Evolutionary conservation across 176 grass and related monocot species (phyloP).

Genomic region (Cocos nucifera): DNA sequence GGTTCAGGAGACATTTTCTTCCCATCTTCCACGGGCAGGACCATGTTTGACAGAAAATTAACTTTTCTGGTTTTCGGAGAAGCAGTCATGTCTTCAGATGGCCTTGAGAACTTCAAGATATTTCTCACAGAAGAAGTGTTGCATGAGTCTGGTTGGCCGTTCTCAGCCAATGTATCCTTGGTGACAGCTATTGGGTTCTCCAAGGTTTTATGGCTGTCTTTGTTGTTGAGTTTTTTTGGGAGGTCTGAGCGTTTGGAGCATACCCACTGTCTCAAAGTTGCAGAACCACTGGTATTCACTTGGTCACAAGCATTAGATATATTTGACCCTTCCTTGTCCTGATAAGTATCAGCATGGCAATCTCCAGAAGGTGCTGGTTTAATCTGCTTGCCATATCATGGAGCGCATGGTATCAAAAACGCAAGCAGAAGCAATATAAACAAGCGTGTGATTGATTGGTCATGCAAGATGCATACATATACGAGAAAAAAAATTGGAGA

Average conservation of each 20-base stretch:
- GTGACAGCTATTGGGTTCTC: constrained; percentile 5
- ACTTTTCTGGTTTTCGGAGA: constrained; percentile 11
- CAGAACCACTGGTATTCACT: constrained; percentile 1
- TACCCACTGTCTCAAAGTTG: constrained; percentile 6
- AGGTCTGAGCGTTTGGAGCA: constrained; percentile 1
- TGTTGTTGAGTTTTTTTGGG: not conserved
- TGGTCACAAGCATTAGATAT: not conserved
- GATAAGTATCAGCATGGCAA: not conserved
- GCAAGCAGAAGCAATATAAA: too few species aligned
- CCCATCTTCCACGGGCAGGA: not conserved
- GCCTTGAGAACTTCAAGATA: constrained; percentile 28
- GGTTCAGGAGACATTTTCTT: constrained; percentile 4
- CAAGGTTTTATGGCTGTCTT: not conserved
- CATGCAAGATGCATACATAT: too few species aligned
- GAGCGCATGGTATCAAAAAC: not conserved
- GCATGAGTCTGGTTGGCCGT: constrained; percentile 11
- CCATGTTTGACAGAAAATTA: constrained; percentile 6
- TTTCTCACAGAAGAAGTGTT: constrained; percentile 30
- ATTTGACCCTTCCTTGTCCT: constrained; percentile 6
- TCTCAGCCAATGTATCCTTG: constrained; percentile 19
- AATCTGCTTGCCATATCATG: not conserved
- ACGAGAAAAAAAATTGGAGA: too few species aligned
- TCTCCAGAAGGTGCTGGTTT: not conserved
- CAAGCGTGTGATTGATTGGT: too few species aligned
- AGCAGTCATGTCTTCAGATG: constrained; percentile 31